Conservation (phyloP, 257 asterid genomes). For the Primulina eburnea region DNA sequence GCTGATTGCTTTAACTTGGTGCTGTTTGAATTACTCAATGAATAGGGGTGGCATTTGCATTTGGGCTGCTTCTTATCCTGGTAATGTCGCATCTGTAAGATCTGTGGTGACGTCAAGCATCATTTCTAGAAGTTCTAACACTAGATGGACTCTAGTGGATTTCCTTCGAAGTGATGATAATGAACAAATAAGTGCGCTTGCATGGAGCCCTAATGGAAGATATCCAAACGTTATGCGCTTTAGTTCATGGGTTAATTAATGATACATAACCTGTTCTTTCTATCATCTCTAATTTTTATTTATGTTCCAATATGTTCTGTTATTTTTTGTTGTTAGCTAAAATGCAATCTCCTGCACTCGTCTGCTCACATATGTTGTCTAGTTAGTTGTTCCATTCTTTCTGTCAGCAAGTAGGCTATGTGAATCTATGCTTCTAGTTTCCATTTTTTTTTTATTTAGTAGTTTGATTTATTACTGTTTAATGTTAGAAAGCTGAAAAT, state of each 20-base stretch:
- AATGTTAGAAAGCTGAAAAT: conserved; percentile 8
- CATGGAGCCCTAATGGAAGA: conserved; percentile 99
- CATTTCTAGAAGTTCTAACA: conserved; percentile 71
- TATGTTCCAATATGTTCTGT: neutral
- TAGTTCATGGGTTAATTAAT: conserved; percentile 3
- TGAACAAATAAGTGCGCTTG: conserved; percentile 77
- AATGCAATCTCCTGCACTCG: neutral
- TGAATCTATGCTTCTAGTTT: neutral
- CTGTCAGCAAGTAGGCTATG: neutral
- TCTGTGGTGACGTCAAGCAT: conserved; percentile 62
- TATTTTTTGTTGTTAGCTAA: too few species aligned
- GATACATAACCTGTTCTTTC: conserved; percentile 1
- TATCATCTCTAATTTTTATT: conserved; percentile 8
- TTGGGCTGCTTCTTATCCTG: conserved; percentile 93
- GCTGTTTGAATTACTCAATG: conserved; percentile 27
- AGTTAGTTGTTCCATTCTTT: neutral
- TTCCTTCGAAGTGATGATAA: conserved; percentile 69
- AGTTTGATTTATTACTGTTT: conserved; percentile 4
- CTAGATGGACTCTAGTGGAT: conserved; percentile 86
- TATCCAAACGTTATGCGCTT: conserved; percentile 44
- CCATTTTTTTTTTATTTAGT: neutral
- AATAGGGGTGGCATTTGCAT: conserved; percentile 91
- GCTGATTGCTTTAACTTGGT: conserved; percentile 19
- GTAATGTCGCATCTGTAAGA: conserved; percentile 78
- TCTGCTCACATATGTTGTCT: conserved; percentile 1